Evolutionary conservation across 345 rosid species (phyloP).

Genomic region (Cardiospermum halicacabum): DNA sequence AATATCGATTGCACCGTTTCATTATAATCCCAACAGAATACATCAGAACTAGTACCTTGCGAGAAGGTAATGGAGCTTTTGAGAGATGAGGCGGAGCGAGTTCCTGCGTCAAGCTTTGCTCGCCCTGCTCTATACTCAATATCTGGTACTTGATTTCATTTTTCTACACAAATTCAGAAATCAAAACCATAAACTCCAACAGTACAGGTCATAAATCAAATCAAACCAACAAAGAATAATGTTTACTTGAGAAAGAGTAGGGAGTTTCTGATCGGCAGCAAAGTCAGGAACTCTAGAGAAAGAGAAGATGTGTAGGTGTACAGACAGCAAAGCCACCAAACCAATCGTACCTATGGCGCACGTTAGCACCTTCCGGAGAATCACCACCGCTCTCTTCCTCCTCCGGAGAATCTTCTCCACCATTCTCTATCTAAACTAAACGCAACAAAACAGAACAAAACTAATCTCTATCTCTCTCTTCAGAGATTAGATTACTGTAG

Average conservation of each 20-base stretch:
- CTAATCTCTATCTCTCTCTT: neutral
- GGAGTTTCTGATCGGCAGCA: constrained; percentile 44
- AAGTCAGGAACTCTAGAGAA: constrained; percentile 34
- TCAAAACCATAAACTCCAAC: neutral
- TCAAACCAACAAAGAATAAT: constrained; percentile 1
- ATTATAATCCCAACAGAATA: neutral
- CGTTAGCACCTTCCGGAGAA: constrained; percentile 46
- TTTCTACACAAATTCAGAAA: constrained; percentile 27
- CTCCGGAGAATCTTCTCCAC: constrained; percentile 35
- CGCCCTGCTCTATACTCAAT: constrained; percentile 39
- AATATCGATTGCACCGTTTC: neutral
- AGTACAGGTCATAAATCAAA: neutral
- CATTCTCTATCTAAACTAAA: neutral
- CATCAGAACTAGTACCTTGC: constrained; percentile 38
- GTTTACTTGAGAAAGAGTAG: constrained; percentile 30
- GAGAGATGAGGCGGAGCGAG: constrained; percentile 44
- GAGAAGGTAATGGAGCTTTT: constrained; percentile 39
- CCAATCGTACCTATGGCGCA: constrained; percentile 57
- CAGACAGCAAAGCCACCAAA: constrained; percentile 40
- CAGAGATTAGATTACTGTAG: too few species aligned
- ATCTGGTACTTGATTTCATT: constrained; percentile 30
- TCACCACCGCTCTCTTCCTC: constrained; percentile 38
- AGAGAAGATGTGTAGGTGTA: constrained; percentile 58
- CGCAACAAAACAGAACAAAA: neutral
- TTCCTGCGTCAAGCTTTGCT: constrained; percentile 48